These are phyloP conservation scores for Smallanthus sonchifolius DNA, from an alignment of 129 eudicot genomes.

Conservation along the genomic window DNA sequence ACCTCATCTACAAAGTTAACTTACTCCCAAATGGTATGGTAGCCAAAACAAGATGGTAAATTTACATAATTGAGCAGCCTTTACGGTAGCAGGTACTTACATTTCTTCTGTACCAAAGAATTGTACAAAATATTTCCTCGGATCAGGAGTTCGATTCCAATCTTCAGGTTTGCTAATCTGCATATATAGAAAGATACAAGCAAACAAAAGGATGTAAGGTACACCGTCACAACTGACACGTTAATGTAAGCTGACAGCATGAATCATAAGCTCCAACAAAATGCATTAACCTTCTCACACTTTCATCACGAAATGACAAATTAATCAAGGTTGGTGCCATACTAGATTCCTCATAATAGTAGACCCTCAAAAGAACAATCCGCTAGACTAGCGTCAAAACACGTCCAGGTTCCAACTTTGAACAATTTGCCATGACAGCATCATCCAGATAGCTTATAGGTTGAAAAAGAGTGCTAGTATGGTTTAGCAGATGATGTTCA, in stretches of 20 bases:
- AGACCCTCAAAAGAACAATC: conserved; percentile 29
- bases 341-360: conserved; percentile 25
- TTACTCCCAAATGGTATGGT: background rate
- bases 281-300: conserved; percentile 24
- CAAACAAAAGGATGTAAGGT: conserved; percentile 21
- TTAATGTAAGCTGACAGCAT: conserved; percentile 30
- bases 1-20: background rate
- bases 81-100: conserved; percentile 47
- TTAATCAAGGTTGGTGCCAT: conserved; percentile 25
- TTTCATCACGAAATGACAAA: conserved; percentile 16
- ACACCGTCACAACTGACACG: conserved; percentile 20
- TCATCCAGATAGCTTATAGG: conserved; percentile 36
- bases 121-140: conserved; percentile 70
- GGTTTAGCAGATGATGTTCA: conserved; percentile 15
- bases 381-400: conserved; percentile 24
- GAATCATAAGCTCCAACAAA: conserved; percentile 16
- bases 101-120: conserved; percentile 92
- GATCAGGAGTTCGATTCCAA: conserved; percentile 65
- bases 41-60: conserved; percentile 14
- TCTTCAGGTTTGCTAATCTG: conserved; percentile 93
- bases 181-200: conserved; percentile 28
- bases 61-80: background rate
- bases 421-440: conserved; percentile 21
- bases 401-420: conserved; percentile 21
- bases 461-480: conserved; percentile 20